Evolutionary conservation across 257 asterid species (phyloP), one percentile per base, ranked within the genome.

Genomic region (Striga asiatica): DNA sequence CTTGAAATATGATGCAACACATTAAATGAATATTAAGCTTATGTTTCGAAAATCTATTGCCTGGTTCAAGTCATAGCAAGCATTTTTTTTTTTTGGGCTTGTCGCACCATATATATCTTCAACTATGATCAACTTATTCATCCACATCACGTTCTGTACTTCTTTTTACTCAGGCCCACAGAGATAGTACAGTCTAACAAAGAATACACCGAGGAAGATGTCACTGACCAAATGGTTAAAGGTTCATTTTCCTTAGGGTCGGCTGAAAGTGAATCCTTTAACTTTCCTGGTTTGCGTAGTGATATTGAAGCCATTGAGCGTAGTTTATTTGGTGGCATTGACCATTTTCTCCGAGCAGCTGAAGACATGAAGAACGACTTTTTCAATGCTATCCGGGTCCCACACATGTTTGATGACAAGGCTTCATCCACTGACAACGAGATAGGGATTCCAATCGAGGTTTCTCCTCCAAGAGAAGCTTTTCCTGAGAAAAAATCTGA

Each of bases 181-280:
- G 94, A 87, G 79, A 58, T 91, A 74, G 74, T 88, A 47, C 76
- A 84, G 19, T 84, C 94, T 18, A 73, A 65, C 75, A 79, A 79
- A 69, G 99, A 82, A 66, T 81, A 72, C 58, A 76, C 91, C 0
- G 94, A 84, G 80, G 95, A 92, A 69, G 97, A 92, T 71, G 84
- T 92, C 27, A 84, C 95, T 0, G 74, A 74, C 45, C 80, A 84
- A 66, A 77, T 87, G 87, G 64, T 41, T 17, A 73, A 57, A 51
- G 92, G 85, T 14, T 62, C 92, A 24, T 60, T 45, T 18, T 38
- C 74, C 14, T 46, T 73, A 23, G 77, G 67, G 24, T 69, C 81
- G 1, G 52, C 72, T 17, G 76, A 72, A 39, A 58, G 21, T 1
- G 73, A 27, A 16, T 42, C 81, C 8, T 62, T 68, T 23, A 61